Conservation (phyloP, 495 filamentous ascomycete genomes). For the Neurospora sp. region DNA sequence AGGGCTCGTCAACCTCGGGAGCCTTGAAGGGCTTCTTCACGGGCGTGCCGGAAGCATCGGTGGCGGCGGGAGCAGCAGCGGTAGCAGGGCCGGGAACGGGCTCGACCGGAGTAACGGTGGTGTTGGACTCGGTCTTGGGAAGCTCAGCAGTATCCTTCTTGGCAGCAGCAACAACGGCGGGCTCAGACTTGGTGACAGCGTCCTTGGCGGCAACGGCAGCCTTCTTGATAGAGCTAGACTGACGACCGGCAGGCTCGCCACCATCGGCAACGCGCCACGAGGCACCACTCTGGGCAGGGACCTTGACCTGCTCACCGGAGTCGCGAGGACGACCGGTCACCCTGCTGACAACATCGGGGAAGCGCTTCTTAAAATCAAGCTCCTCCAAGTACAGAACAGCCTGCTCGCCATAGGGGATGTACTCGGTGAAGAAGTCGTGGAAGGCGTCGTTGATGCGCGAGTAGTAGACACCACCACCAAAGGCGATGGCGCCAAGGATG, state of each 20-base stretch:
- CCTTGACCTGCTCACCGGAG: conserved; percentile 63
- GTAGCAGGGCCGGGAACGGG: conserved; percentile 11
- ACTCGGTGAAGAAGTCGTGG: conserved; percentile 99
- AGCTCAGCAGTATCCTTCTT: conserved; percentile 25
- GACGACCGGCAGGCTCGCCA: conserved; percentile 27
- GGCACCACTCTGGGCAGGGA: conserved; percentile 76
- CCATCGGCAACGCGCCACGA: conserved; percentile 65
- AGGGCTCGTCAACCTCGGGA: conserved; percentile 53
- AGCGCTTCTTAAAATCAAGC: conserved; percentile 82
- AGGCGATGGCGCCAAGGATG: conserved; percentile 63
- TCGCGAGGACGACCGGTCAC: conserved; percentile 39
- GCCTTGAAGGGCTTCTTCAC: conserved; percentile 25
- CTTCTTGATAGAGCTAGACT: conserved; percentile 34
- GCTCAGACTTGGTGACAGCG: conserved; percentile 14
- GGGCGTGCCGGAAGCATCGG: background rate
- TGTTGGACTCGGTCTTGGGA: conserved; percentile 4
- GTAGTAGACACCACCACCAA: conserved; percentile 82
- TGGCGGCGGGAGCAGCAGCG: conserved; percentile 1
- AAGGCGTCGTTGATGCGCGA: conserved; percentile 92
- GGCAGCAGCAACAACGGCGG: conserved; percentile 24
- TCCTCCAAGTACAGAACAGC: conserved; percentile 96
- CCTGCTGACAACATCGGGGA: conserved; percentile 58
- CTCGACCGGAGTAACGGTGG: background rate
- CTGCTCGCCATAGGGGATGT: conserved; percentile 89
- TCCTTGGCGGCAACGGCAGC: conserved; percentile 22